Conservation (phyloP, 306 rosid species). For the Adenanthera pavonina region DNA sequence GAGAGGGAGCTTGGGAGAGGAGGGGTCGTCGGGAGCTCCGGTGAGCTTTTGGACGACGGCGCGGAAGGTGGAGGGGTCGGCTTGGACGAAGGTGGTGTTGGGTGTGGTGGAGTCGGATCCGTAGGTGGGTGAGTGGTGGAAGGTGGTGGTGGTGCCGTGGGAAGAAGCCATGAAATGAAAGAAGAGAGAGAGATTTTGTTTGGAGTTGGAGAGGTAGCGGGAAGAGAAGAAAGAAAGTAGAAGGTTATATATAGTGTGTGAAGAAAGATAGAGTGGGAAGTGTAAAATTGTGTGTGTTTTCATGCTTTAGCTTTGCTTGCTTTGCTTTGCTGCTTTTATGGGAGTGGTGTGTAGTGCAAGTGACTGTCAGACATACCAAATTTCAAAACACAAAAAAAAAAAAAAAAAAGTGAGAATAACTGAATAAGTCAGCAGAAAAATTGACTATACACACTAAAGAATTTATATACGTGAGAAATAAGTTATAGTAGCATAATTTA, state of each 20-base stretch:
- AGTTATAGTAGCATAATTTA: no score
- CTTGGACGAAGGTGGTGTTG: slow-evolving; percentile 87
- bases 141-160: slow-evolving; percentile 10
- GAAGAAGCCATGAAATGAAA: slow-evolving; percentile 34
- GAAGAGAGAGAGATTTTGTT: slow-evolving; percentile 25
- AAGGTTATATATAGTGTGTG: slow-evolving; percentile 36
- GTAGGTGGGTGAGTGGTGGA: slow-evolving; percentile 43
- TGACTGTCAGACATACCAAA: background rate
- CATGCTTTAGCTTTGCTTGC: slow-evolving; percentile 3
- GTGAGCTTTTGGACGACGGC: slow-evolving; percentile 82
- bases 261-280: slow-evolving; percentile 4
- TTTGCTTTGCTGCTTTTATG: slow-evolving; percentile 1
- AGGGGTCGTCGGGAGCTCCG: slow-evolving; percentile 77
- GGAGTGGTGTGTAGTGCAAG: slow-evolving; percentile 17
- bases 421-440: no score
- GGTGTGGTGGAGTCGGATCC: slow-evolving; percentile 64
- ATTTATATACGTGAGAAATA: no score
- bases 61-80: slow-evolving; percentile 81
- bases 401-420: background rate
- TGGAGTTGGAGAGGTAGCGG: slow-evolving; percentile 41
- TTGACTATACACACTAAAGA: no score
- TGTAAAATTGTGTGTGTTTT: background rate
- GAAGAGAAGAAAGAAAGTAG: slow-evolving; percentile 36
- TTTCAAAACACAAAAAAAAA: background rate
- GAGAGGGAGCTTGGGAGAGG: slow-evolving; percentile 66